Base-by-base conservation (phyloP, 2,329 filamentous ascomycete genomes). In the Sporothrix dimorphospora region DNA sequence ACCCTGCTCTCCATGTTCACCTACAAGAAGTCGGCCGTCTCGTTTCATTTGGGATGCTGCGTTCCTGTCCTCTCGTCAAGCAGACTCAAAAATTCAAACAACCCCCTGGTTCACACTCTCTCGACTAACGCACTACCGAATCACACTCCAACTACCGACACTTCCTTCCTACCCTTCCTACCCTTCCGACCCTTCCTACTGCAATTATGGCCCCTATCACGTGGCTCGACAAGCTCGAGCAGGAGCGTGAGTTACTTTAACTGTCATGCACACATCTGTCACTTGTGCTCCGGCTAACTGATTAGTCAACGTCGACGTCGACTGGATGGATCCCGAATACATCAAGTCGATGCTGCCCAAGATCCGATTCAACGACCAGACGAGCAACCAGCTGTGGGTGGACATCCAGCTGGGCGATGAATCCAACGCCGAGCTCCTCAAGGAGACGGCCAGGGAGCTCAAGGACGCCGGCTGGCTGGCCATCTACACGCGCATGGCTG, bases 301-400 rank as follows among this genome's bases (percentile, higher is more conserved):
- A 57, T 7, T 8, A 86, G 85, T 86, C 72, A 82, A 86, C 38
- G 80, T 86, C 71, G 85, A 86, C 72, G 83, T 86, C 38, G 85
- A 86, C 75, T 85, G 82, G 80, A 86, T 86, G 84, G 84, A 85
- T 72, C 81, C 83, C 1, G 81, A 83, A 11, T 85, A 82, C 76
- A 82, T 84, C 73, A 82, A 82, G 71, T 77, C 76, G 21, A 72
- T 72, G 70, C 16, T 71, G 65, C 55, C 72, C 53, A 80, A 81
- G 14, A 81, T 85, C 72, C 79, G 79, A 4, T 82, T 82, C 38
- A 81, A 85, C 72, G 84, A 86, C 74, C 83, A 85, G 78, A 86
- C 84, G 3, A 85, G 83, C 77, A 86, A 86, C 75, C 84, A 86
- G 75, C 78, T 83, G 3, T 83, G 81, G 79, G 84, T 85, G 27